Evolutionary conservation across 352 stramenopile species (phyloP).

Genomic region (Aphanomyces invadans): DNA sequence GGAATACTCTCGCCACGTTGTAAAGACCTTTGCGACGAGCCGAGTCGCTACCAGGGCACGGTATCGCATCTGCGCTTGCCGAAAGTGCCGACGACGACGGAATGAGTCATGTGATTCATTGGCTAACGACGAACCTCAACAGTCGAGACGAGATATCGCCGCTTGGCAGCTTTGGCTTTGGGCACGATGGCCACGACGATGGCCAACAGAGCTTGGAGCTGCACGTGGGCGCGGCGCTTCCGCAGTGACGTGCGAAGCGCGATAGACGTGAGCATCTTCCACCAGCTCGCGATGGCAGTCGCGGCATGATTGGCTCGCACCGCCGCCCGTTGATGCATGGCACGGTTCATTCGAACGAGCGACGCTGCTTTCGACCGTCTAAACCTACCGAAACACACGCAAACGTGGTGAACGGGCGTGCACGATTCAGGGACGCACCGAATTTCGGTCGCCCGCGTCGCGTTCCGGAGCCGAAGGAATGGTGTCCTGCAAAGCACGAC

Average conservation of each 20-base stretch:
- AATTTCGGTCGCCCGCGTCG: background rate
- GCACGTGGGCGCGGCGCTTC: slow-evolving; percentile 1
- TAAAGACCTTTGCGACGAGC: background rate
- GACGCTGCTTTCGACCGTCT: background rate
- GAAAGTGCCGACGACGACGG: background rate
- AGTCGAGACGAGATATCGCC: background rate
- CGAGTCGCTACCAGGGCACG: background rate
- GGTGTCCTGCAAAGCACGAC: background rate
- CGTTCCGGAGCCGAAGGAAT: background rate
- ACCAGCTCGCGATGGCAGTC: slow-evolving; percentile 13
- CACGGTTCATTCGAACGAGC: slow-evolving; percentile 1
- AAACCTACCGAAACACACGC: background rate
- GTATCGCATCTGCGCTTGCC: background rate
- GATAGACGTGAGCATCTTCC: slow-evolving; percentile 7
- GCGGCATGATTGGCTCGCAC: background rate
- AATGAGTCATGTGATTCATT: background rate
- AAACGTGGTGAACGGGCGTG: background rate
- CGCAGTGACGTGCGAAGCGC: background rate
- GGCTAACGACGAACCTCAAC: background rate
- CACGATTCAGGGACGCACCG: background rate
- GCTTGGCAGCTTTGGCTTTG: background rate
- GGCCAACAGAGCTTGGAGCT: background rate
- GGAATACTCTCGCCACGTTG: background rate
- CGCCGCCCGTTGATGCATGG: slow-evolving; percentile 2
- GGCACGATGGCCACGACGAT: background rate